Conservation (phyloP, 169 alveolate species). For the Plasmodium ovale region DNA sequence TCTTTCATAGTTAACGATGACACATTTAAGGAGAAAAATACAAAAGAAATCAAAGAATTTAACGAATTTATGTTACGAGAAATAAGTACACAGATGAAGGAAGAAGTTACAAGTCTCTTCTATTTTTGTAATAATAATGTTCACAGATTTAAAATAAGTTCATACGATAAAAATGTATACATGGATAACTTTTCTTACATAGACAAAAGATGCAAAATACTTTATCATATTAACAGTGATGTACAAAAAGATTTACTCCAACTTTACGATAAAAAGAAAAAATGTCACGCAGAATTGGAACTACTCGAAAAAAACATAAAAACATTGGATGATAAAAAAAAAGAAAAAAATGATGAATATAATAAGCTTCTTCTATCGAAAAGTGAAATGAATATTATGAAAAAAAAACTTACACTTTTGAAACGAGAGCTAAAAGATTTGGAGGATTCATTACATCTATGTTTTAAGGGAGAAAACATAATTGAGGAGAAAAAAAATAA, state of each 20-base stretch:
- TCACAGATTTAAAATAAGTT: conserved; percentile 34
- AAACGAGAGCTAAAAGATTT: conserved; percentile 67
- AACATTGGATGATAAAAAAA: conserved; percentile 38
- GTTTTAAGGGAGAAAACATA: conserved; percentile 54
- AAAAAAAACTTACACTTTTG: conserved; percentile 55
- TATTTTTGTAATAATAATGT: conserved; percentile 50
- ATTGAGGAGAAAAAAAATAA: conserved; percentile 69
- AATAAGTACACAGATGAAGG: conserved; percentile 78
- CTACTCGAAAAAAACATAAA: not conserved
- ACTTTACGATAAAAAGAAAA: conserved; percentile 26
- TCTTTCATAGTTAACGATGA: conserved; percentile 74
- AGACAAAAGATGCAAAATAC: conserved; percentile 32
- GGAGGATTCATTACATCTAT: conserved; percentile 17
- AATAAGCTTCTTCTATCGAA: conserved; percentile 63
- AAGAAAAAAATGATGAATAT: conserved; percentile 75
- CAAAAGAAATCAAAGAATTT: conserved; percentile 54
- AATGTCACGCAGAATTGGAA: conserved; percentile 60
- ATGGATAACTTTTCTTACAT: conserved; percentile 25
- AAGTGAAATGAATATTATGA: conserved; percentile 73
- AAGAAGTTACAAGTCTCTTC: conserved; percentile 59
- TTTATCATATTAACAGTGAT: conserved; percentile 14
- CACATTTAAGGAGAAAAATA: conserved; percentile 18
- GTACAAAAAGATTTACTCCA: conserved; percentile 23
- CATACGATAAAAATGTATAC: conserved; percentile 24
- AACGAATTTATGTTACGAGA: conserved; percentile 79